phyloP scores from a whole-genome alignment of 2,329 filamentous ascomycete species.

The Ascochyta viciae-villosae region DNA sequence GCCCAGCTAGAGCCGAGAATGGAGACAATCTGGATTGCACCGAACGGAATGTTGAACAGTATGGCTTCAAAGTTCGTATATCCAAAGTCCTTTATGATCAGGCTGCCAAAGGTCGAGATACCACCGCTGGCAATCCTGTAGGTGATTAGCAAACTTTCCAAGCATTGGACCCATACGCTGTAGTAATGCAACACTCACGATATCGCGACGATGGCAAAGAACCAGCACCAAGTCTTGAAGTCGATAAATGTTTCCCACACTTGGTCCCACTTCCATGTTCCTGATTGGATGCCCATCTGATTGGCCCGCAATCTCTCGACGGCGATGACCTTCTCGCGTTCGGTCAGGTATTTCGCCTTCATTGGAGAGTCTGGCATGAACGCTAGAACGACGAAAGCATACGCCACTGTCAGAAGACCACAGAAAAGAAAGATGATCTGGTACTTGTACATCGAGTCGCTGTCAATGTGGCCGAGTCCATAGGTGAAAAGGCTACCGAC shows the following conservation, averaged over 20 bases:
- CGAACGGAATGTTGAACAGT: conserved; percentile 67
- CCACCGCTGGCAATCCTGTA: conserved; percentile 65
- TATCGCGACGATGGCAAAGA: conserved; percentile 59
- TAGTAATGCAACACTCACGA: conserved; percentile 20
- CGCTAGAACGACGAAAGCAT: conserved; percentile 50
- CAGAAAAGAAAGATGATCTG: conserved; percentile 56
- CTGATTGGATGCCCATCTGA: conserved; percentile 66
- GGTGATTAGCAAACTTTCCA: not conserved
- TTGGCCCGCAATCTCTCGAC: conserved; percentile 30
- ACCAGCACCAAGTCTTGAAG: conserved; percentile 55
- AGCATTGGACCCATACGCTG: too few species aligned
- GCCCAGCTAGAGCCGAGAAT: conserved; percentile 61
- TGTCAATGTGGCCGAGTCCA: conserved; percentile 63
- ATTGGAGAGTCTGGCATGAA: conserved; percentile 56
- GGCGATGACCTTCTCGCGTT: conserved; percentile 27
- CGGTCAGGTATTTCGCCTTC: conserved; percentile 37
- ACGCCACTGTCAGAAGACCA: conserved; percentile 53
- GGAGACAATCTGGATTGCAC: conserved; percentile 57
- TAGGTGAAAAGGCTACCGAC: conserved; percentile 65
- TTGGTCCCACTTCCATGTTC: conserved; percentile 78
- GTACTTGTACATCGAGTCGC: conserved; percentile 52
- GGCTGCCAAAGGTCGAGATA: conserved; percentile 65
- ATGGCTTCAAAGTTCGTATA: conserved; percentile 63
- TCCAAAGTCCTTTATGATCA: conserved; percentile 63
- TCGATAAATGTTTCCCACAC: conserved; percentile 31